phyloP scores from a whole-genome alignment of 1,139 yeast species.

The Blastobotrys apis region DNA sequence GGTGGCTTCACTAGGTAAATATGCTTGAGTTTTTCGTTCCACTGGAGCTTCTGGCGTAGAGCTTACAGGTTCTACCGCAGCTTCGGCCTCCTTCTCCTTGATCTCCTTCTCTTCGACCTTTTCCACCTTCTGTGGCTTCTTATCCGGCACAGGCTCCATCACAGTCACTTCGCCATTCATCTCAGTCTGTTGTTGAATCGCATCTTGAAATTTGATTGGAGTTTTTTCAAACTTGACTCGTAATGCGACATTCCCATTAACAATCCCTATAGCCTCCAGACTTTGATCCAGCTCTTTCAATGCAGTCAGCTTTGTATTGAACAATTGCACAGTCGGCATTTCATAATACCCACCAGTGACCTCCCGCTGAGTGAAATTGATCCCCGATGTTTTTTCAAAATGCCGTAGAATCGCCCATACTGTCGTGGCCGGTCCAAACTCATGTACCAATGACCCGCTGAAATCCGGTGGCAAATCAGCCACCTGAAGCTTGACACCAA shows the following conservation, averaged over 20 bases:
- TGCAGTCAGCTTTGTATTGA: conserved; percentile 21
- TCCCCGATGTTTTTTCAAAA: conserved; percentile 28
- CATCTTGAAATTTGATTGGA: conserved; percentile 22
- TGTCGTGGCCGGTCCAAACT: conserved; percentile 23
- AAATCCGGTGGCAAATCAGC: conserved; percentile 19
- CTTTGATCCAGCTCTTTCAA: conserved; percentile 25
- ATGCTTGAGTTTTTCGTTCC: conserved; percentile 22
- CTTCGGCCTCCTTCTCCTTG: background rate
- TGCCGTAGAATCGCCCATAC: conserved; percentile 27
- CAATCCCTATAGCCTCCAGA: conserved; percentile 26
- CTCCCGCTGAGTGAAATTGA: conserved; percentile 28
- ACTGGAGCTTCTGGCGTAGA: background rate
- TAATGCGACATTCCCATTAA: conserved; percentile 25
- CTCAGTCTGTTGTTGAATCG: conserved; percentile 19
- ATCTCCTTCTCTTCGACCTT: background rate
- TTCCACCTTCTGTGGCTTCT: background rate
- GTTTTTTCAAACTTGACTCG: conserved; percentile 28
- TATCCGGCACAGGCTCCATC: conserved; percentile 1
- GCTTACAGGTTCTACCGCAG: background rate
- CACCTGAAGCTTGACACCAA: conserved; percentile 26
- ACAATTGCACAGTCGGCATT: conserved; percentile 27
- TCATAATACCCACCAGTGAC: conserved; percentile 22
- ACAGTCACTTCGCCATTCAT: conserved; percentile 10
- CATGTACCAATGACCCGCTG: conserved; percentile 13
- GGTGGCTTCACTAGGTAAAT: conserved; percentile 18